Evolutionary conservation across 495 filamentous ascomycete genomes (phyloP), one percentile per base, ranked within the genome.

Genomic region (Entonaema liquescens): DNA sequence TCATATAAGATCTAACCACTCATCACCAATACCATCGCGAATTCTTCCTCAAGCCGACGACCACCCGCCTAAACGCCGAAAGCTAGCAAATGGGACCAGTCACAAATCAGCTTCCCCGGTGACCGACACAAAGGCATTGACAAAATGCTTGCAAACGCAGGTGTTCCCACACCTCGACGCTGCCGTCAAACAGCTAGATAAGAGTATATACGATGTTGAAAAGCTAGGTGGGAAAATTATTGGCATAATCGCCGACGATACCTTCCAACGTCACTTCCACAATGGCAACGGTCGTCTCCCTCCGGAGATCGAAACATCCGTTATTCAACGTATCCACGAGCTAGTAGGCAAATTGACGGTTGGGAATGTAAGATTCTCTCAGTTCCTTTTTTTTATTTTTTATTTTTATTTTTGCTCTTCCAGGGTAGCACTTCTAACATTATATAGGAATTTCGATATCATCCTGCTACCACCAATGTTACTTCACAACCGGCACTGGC

Each of bases 121-220:
- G n/a, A 47, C 65, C 3, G 56, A 68, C 2, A 59, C 64, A 1
- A 72, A 65, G 5, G 42, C 70, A 13, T 62, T 76, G 23, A 72
- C 65, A 2, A 54, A 62, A 5, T 81, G 80, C 36, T 49, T 81
- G 2, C 63, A 70, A n/a, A 54, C 28, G 2, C 80, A 81, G 35
- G 78, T 81, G 11, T 79, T 81, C 23, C 79, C 80, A 2, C 76
- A 80, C 29, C 49, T 82, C 13, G 78, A 81, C 8, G 59, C 52
- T 2, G 74, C 69, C 0, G 53, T 71, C 13, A 49, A 50, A 42
- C 12, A 53, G 26, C 67, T 79, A 0, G 35, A 73, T 19, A 9
- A 36, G n/a, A 59, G 56, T 6, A 15, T 72, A 3, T 79, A 72
- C 49, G 60, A 75, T 47, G 36, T 77, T 3, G 74, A 78, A 38